A percentile compares a stretch with the other conserved stretches of the same genome.
These are phyloP conservation scores for Citrus mangshanensis DNA, from an alignment of 345 rosid genomes.

Conservation along the genomic window DNA sequence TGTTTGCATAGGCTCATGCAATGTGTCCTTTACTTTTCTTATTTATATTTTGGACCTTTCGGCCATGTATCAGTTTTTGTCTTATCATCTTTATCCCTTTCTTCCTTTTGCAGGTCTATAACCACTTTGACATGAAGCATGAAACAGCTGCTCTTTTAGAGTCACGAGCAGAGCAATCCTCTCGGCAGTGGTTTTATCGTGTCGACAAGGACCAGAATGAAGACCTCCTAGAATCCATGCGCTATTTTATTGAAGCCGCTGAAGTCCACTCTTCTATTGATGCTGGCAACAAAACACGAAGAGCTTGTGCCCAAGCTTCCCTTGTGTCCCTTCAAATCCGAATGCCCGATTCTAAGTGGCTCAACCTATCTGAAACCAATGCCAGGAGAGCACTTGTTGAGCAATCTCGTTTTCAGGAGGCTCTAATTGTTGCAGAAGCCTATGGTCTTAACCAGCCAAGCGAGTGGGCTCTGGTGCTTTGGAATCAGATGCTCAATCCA, in stretches of 20 bases:
- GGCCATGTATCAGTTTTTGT: neutral
- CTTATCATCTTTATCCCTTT: neutral
- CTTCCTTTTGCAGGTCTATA: conserved; percentile 66
- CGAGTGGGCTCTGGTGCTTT: conserved; percentile 92
- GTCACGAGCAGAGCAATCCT: conserved; percentile 74
- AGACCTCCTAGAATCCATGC: conserved; percentile 93
- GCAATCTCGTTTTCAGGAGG: conserved; percentile 92
- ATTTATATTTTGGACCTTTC: neutral
- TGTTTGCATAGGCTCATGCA: neutral
- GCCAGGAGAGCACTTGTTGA: conserved; percentile 85
- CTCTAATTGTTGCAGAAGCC: conserved; percentile 95
- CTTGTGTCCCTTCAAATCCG: conserved; percentile 95
- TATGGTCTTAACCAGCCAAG: conserved; percentile 90
- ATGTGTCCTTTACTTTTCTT: neutral
- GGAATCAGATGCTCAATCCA: conserved; percentile 95
- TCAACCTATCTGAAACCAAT: conserved; percentile 77
- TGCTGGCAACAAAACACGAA: conserved; percentile 88
- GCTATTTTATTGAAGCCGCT: conserved; percentile 91
- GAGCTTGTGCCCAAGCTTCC: conserved; percentile 88
- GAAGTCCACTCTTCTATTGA: conserved; percentile 90
- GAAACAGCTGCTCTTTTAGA: conserved; percentile 90
- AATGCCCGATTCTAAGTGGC: conserved; percentile 94
- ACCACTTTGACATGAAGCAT: conserved; percentile 95
- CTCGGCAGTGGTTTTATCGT: conserved; percentile 68
- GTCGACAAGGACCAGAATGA: conserved; percentile 87